Percentiles rank a stretch among this genome's conserved stretches.
Evolutionary conservation across 176 grass and related monocot genomes (phyloP).

Genomic region (Ensete glaucum): DNA sequence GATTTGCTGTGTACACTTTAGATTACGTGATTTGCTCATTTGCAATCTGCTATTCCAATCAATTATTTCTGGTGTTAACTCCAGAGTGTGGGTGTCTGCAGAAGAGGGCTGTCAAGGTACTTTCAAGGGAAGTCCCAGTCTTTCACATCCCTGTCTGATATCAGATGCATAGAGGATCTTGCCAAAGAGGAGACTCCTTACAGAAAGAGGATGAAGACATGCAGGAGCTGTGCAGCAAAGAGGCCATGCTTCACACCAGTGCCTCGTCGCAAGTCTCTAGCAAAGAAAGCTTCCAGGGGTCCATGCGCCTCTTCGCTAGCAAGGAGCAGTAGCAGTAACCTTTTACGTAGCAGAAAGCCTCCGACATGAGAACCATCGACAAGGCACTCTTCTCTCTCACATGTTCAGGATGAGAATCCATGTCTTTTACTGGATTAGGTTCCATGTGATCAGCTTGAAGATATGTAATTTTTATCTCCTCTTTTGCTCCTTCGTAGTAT

Average conservation of each 20-base stretch:
- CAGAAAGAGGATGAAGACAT: slow-evolving; percentile 59
- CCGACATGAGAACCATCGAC: neutral
- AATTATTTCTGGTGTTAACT: too few relatives aligned
- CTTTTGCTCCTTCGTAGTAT: too few relatives aligned
- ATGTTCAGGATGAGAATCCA: too few relatives aligned
- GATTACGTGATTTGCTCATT: too few relatives aligned
- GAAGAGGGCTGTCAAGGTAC: slow-evolving; percentile 49
- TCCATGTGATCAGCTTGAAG: too few relatives aligned
- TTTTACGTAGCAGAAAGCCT: slow-evolving; percentile 18
- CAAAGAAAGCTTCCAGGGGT: slow-evolving; percentile 42
- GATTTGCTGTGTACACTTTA: too few relatives aligned
- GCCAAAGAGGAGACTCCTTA: slow-evolving; percentile 38
- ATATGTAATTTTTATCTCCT: too few relatives aligned
- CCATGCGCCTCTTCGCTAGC: slow-evolving; percentile 22
- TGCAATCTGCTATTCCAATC: too few relatives aligned
- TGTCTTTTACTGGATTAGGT: too few relatives aligned
- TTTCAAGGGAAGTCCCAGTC: slow-evolving; percentile 58
- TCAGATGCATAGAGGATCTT: slow-evolving; percentile 35
- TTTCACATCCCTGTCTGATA: slow-evolving; percentile 40
- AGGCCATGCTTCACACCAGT: slow-evolving; percentile 26
- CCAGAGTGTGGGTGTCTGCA: slow-evolving; percentile 1
- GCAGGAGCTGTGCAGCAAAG: slow-evolving; percentile 43
- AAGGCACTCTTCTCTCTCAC: too few relatives aligned
- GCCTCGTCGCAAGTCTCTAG: slow-evolving; percentile 34
- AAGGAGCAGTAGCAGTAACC: slow-evolving; percentile 29